A percentile compares a stretch with the other conserved stretches of the same genome.
Evolutionary conservation across 257 asterid species (phyloP).

Genomic region (Capsicum rhomboideum): DNA sequence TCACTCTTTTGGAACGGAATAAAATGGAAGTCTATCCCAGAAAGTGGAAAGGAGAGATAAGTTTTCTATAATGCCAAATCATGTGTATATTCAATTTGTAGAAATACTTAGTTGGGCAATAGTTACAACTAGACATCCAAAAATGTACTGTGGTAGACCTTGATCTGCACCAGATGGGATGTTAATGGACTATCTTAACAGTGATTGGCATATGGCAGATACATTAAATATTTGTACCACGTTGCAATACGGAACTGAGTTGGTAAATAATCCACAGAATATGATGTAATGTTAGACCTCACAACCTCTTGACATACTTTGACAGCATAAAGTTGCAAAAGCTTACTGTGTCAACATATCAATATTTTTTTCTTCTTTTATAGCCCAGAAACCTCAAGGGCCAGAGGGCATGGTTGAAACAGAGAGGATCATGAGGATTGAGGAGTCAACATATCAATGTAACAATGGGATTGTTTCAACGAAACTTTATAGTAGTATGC

Average conservation of each 20-base stretch:
- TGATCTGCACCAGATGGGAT: not conserved
- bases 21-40: too few species aligned
- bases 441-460: not conserved
- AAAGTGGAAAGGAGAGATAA: too few species aligned
- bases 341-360: not conserved
- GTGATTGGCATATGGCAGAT: not conserved
- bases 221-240: not conserved
- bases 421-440: not conserved
- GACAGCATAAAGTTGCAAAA: not conserved
- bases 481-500: not conserved
- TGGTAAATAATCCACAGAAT: not conserved
- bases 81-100: not conserved
- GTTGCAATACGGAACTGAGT: not conserved
- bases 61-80: too few species aligned
- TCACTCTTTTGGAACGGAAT: too few species aligned
- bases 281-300: not conserved
- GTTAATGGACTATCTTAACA: not conserved
- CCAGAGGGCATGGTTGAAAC: not conserved
- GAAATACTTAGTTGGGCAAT: not conserved
- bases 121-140: not conserved
- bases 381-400: too few species aligned
- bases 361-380: not conserved
- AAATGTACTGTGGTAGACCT: not conserved
- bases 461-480: not conserved
- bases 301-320: not conserved